A percentile compares a stretch with the other conserved stretches of the same genome.
phyloP scores from a whole-genome alignment of 352 stramenopile genomes.

The Phytophthora colocasiae region DNA sequence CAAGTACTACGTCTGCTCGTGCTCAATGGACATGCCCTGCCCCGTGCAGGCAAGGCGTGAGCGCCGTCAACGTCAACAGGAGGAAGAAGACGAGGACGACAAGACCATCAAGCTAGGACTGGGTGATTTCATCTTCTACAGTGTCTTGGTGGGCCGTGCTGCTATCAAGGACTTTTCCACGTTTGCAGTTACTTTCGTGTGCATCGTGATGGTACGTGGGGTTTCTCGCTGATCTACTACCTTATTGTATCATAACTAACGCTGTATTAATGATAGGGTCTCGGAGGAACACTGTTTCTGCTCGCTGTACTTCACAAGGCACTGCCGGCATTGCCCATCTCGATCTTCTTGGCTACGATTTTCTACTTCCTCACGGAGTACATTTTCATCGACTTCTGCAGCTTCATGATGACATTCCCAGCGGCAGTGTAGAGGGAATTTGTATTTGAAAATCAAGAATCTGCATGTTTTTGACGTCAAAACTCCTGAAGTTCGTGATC shows the following conservation, averaged over 20 bases:
- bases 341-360: conserved; percentile 83
- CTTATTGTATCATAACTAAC: conserved; percentile 7
- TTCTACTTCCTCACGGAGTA: conserved; percentile 89
- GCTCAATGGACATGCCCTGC: conserved; percentile 80
- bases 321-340: conserved; percentile 96
- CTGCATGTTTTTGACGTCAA: conserved; percentile 23
- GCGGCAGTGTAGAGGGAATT: conserved; percentile 53
- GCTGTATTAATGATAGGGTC: conserved; percentile 55
- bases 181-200: conserved; percentile 94
- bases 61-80: conserved; percentile 52
- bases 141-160: conserved; percentile 95
- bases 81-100: conserved; percentile 69
- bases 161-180: conserved; percentile 96
- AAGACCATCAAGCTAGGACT: conserved; percentile 95
- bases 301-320: conserved; percentile 94
- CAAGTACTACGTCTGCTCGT: conserved; percentile 88
- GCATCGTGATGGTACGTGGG: conserved; percentile 90
- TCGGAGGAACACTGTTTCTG: conserved; percentile 96
- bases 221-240: neutral
- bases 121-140: conserved; percentile 99
- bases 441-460: conserved; percentile 24
- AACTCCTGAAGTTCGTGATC: neutral
- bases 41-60: conserved; percentile 73
- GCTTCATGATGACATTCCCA: conserved; percentile 78
- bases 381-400: conserved; percentile 86